These are phyloP conservation scores for Knufia petricola DNA, from an alignment of 2,329 filamentous ascomycete genomes.

Conservation along the genomic window DNA sequence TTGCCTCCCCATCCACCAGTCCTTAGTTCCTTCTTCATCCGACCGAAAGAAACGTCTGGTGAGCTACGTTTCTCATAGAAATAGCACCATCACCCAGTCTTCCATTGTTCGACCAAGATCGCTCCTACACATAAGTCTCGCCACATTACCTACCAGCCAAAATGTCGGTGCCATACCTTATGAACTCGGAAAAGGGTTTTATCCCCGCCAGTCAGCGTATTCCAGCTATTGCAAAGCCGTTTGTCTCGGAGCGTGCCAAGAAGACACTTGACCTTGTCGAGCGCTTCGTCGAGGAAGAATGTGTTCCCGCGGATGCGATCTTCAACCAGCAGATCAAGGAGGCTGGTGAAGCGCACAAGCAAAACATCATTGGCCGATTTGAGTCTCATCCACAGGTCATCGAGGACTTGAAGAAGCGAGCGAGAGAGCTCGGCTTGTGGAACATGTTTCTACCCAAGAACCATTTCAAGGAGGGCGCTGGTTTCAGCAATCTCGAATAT, in stretches of 20 bases:
- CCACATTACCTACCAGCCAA: not conserved
- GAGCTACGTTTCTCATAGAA: too few species aligned
- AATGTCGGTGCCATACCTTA: slow-evolving; percentile 24
- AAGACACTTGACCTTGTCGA: slow-evolving; percentile 79
- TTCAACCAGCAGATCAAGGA: slow-evolving; percentile 70
- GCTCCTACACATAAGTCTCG: not conserved
- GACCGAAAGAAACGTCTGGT: too few species aligned
- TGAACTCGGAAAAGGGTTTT: slow-evolving; percentile 19
- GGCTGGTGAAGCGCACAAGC: slow-evolving; percentile 39
- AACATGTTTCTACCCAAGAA: slow-evolving; percentile 96
- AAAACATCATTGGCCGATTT: slow-evolving; percentile 52
- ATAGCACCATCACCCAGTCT: too few species aligned
- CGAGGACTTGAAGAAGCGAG: slow-evolving; percentile 81
- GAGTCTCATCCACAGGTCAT: slow-evolving; percentile 67
- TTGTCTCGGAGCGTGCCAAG: slow-evolving; percentile 75
- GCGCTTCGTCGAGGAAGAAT: slow-evolving; percentile 96
- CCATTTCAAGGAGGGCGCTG: slow-evolving; percentile 90
- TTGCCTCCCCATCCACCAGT: too few species aligned
- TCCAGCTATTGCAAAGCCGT: slow-evolving; percentile 48
- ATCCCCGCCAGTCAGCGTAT: slow-evolving; percentile 47
- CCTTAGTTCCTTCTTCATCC: too few species aligned
- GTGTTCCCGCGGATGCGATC: slow-evolving; percentile 72
- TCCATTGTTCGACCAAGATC: too few species aligned
- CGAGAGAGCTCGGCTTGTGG: slow-evolving; percentile 77
- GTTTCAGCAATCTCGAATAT: slow-evolving; percentile 92